phyloP scores from a whole-genome alignment of 2,329 filamentous ascomycete species.

The Calonectria hongkongensis region DNA sequence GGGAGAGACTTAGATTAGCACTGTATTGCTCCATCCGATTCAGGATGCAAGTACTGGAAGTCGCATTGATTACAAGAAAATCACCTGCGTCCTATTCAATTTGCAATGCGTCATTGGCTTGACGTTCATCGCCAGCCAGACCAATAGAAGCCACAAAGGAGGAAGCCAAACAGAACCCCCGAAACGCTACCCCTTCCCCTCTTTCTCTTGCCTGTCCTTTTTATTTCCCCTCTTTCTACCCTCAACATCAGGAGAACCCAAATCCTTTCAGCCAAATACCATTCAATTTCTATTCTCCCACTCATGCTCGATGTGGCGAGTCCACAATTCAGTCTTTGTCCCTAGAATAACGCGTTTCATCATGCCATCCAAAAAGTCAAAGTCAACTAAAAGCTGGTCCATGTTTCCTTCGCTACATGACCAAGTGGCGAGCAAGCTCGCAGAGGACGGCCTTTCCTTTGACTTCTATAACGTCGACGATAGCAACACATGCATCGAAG shows the following conservation, averaged over 20 bases:
- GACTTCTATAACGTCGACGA: constrained; percentile 50
- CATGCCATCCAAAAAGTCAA: background rate
- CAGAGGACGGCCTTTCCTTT: constrained; percentile 42
- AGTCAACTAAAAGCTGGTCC: constrained; percentile 36
- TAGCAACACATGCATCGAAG: constrained; percentile 40
- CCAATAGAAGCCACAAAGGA: constrained; percentile 4
- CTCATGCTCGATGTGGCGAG: too few species aligned
- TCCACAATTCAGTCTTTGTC: too few species aligned
- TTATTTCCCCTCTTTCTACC: background rate
- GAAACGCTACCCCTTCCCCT: background rate
- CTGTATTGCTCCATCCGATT: background rate
- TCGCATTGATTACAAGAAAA: background rate
- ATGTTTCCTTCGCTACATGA: constrained; percentile 48
- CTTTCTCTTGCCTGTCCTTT: background rate
- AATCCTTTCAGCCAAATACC: too few species aligned
- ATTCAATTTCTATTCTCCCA: too few species aligned
- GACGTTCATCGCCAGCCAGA: background rate
- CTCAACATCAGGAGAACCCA: background rate
- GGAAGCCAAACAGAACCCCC: background rate
- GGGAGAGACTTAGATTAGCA: background rate
- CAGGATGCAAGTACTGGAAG: background rate
- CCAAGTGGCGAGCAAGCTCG: constrained; percentile 40
- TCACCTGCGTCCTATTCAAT: background rate
- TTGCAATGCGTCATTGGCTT: constrained; percentile 3
- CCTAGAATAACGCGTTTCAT: too few species aligned